These are phyloP conservation scores for Cadophora sp. DNA, from an alignment of 2,329 filamentous ascomycete genomes.

Conservation along the genomic window DNA sequence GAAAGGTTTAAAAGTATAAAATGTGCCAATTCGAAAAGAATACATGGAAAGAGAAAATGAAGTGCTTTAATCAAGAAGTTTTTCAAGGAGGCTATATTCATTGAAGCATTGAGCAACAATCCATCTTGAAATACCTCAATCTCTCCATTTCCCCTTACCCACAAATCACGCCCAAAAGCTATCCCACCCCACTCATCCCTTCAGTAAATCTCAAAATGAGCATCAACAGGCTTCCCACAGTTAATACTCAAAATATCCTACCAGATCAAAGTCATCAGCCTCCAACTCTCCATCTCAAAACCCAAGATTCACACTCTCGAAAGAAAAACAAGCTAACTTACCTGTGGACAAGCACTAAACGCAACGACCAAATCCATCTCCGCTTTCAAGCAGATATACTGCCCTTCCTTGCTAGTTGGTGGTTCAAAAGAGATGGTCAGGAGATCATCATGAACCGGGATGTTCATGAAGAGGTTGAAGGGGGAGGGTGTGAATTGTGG, in stretches of 20 bases:
- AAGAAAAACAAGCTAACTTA: conserved; percentile 8
- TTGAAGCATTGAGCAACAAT: too few species aligned
- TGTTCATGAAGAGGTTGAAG: conserved; percentile 40
- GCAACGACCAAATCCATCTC: conserved; percentile 36
- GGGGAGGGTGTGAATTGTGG: conserved; percentile 36
- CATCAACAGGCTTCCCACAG: conserved; percentile 36
- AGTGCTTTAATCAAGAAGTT: too few species aligned
- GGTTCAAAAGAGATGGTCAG: conserved; percentile 34
- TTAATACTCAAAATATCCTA: conserved; percentile 38
- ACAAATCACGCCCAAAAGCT: too few species aligned
- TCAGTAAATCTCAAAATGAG: conserved; percentile 34
- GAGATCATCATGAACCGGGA: conserved; percentile 36
- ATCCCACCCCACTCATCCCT: too few species aligned
- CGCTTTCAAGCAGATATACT: conserved; percentile 35
- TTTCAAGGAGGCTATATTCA: too few species aligned
- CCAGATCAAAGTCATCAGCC: too few species aligned
- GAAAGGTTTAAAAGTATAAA: too few species aligned
- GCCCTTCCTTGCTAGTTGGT: conserved; percentile 31
- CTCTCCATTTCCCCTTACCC: too few species aligned
- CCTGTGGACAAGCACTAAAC: conserved; percentile 39
- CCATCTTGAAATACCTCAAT: too few species aligned
- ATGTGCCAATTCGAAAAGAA: too few species aligned
- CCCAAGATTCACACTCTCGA: too few species aligned
- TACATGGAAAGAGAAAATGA: too few species aligned
- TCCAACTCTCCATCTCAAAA: background rate